A percentile compares a stretch with the other conserved stretches of the same genome.
Conservation (phyloP, 1,139 yeast genomes). For the Casaregolazyma suthepensis region DNA sequence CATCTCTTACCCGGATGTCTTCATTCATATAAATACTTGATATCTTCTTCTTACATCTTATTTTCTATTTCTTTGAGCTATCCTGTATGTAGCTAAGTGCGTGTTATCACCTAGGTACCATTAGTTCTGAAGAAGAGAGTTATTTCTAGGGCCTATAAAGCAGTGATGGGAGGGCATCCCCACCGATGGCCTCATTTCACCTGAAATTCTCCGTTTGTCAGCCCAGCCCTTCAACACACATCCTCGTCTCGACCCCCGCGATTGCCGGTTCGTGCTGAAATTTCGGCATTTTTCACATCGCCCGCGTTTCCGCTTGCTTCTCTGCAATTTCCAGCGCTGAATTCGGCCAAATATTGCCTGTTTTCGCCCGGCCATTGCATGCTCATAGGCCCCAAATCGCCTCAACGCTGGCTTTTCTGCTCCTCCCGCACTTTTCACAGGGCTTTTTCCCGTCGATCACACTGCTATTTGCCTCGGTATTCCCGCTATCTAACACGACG, state of each 20-base stretch:
- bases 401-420: background rate
- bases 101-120: no score
- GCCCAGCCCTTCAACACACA: background rate
- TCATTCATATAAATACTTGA: no score
- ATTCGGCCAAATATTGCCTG: background rate
- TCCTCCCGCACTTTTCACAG: background rate
- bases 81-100: no score
- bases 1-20: no score
- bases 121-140: no score
- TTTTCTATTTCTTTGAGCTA: no score
- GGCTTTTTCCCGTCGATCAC: background rate
- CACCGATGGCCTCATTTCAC: background rate
- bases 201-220: background rate
- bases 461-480: background rate
- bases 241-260: background rate
- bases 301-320: background rate
- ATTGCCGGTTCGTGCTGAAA: background rate
- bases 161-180: no score
- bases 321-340: background rate
- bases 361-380: background rate
- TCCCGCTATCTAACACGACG: background rate
- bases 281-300: background rate
- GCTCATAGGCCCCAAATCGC: background rate
- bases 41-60: no score
- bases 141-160: no score